Percentiles rank a stretch among this genome's conserved stretches.
Conservation (phyloP, 495 filamentous ascomycete species). For the Sporormia fimetaria region DNA sequence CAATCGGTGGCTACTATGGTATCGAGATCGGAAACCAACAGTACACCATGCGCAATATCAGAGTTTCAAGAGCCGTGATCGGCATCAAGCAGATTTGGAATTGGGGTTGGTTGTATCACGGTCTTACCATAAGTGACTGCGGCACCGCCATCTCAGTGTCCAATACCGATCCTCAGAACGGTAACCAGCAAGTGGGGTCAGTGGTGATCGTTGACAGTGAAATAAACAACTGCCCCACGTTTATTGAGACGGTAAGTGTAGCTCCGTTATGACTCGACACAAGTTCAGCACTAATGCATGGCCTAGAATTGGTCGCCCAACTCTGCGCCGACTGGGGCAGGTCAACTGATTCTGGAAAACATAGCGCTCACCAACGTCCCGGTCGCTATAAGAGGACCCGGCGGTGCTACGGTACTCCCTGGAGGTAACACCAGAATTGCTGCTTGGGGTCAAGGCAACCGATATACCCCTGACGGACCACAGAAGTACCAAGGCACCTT, state of each 20-base stretch:
- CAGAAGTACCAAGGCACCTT: slow-evolving; percentile 36
- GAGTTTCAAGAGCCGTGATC: slow-evolving; percentile 76
- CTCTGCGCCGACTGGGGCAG: slow-evolving; percentile 48
- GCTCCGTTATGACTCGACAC: background rate
- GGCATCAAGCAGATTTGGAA: slow-evolving; percentile 53
- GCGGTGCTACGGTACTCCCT: slow-evolving; percentile 33
- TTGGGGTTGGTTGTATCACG: slow-evolving; percentile 93
- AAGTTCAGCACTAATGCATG: background rate
- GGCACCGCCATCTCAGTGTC: slow-evolving; percentile 67
- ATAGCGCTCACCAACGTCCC: slow-evolving; percentile 57
- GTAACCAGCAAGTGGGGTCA: slow-evolving; percentile 62
- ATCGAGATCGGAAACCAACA: slow-evolving; percentile 90
- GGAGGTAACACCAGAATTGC: slow-evolving; percentile 42
- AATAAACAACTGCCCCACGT: slow-evolving; percentile 44
- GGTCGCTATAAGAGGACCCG: slow-evolving; percentile 41
- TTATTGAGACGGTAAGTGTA: slow-evolving; percentile 13
- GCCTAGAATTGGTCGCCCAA: slow-evolving; percentile 9
- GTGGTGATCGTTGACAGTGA: slow-evolving; percentile 70
- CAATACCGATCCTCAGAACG: slow-evolving; percentile 26
- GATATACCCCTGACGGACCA: slow-evolving; percentile 15
- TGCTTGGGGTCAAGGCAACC: slow-evolving; percentile 46
- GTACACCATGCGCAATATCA: slow-evolving; percentile 88
- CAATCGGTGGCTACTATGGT: slow-evolving; percentile 78
- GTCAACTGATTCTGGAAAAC: slow-evolving; percentile 75
- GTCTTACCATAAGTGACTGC: slow-evolving; percentile 69